phyloP scores from a whole-genome alignment of 2,329 filamentous ascomycete genomes.

The Cladosporium cucumerinum region DNA sequence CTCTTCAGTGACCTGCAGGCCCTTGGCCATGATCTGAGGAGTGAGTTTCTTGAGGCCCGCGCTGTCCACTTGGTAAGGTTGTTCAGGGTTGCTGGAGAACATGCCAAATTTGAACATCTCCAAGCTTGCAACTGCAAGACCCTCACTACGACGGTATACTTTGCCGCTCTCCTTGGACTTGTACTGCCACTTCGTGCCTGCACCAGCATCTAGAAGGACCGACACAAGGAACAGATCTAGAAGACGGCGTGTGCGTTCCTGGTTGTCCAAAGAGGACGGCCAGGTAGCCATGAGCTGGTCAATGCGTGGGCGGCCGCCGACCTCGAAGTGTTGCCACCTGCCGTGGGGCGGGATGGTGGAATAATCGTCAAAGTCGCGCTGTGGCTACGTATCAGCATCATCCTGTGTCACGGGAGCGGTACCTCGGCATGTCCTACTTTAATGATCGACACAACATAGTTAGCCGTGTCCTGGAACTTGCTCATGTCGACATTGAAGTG shows the following conservation, averaged over 20 bases:
- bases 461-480: slow-evolving; percentile 79
- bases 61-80: slow-evolving; percentile 88
- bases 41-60: slow-evolving; percentile 72
- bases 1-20: slow-evolving; percentile 75
- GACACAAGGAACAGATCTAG: slow-evolving; percentile 78
- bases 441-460: slow-evolving; percentile 88
- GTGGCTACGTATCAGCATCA: slow-evolving; percentile 17
- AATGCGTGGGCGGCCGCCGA: slow-evolving; percentile 72
- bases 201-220: slow-evolving; percentile 80
- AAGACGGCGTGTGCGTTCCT: slow-evolving; percentile 70
- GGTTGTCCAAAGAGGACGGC: slow-evolving; percentile 64
- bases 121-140: slow-evolving; percentile 70
- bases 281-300: slow-evolving; percentile 68
- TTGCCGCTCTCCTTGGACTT: slow-evolving; percentile 85
- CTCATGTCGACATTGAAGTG: slow-evolving; percentile 86
- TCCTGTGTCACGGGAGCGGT: neutral
- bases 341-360: slow-evolving; percentile 79
- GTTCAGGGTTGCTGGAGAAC: slow-evolving; percentile 77
- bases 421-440: slow-evolving; percentile 58
- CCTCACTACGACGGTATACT: slow-evolving; percentile 80
- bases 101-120: slow-evolving; percentile 94
- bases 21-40: slow-evolving; percentile 69
- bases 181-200: slow-evolving; percentile 87
- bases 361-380: slow-evolving; percentile 71
- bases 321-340: slow-evolving; percentile 77